Conservation (phyloP, 1,284 basidiomycete species). For the Ganoderma meredithae region DNA sequence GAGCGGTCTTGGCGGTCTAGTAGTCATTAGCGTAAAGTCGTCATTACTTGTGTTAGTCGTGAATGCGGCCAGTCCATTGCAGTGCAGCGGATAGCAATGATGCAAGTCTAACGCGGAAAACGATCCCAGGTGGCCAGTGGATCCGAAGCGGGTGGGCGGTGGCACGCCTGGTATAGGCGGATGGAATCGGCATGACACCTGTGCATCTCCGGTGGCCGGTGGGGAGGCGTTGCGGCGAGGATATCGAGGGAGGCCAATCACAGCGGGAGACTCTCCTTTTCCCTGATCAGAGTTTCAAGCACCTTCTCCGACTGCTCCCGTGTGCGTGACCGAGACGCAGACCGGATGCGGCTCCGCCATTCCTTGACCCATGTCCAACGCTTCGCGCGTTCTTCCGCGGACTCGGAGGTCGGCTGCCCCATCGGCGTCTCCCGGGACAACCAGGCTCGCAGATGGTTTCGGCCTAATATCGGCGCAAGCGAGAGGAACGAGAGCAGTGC, state of each 20-base stretch:
- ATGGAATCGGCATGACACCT: conserved; percentile 1
- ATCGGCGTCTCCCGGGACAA: conserved; percentile 46
- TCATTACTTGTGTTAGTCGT: conserved; percentile 25
- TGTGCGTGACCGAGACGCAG: conserved; percentile 51
- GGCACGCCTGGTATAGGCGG: not conserved
- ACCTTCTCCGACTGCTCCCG: conserved; percentile 35
- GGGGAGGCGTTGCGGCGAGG: not conserved
- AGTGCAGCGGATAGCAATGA: conserved; percentile 14
- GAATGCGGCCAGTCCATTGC: conserved; percentile 13
- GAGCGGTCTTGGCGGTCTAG: conserved; percentile 20
- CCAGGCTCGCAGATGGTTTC: conserved; percentile 65
- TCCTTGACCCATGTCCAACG: conserved; percentile 68
- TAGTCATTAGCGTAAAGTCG: conserved; percentile 30
- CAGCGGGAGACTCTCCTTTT: conserved; percentile 41
- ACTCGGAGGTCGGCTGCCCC: conserved; percentile 12
- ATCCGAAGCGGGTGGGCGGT: not conserved
- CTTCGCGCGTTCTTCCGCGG: conserved; percentile 47
- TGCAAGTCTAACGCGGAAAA: conserved; percentile 27
- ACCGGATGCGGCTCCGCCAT: conserved; percentile 59
- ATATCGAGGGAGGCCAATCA: conserved; percentile 22
- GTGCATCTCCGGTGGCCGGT: not conserved
- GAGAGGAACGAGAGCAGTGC: conserved; percentile 77
- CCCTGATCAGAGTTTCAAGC: conserved; percentile 39
- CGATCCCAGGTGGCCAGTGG: conserved; percentile 1
- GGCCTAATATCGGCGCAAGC: conserved; percentile 78